phyloP scores from a whole-genome alignment of 2,329 filamentous ascomycete species.

The Calonectria fujianensis region DNA sequence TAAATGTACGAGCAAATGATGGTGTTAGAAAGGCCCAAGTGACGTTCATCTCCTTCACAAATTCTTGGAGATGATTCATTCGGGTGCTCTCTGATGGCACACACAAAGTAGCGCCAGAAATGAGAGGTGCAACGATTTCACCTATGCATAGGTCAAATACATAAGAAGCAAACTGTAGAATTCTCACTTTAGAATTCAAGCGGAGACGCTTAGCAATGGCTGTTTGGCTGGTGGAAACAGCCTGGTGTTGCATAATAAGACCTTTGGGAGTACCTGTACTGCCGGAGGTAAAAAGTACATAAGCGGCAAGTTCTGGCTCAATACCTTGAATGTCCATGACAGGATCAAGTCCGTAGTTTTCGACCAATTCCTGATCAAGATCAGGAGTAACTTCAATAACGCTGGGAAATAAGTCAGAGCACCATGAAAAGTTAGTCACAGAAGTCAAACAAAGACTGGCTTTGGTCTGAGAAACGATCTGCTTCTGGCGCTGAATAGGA shows the following conservation, averaged over 20 bases:
- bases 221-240: conserved; percentile 16
- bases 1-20: conserved; percentile 17
- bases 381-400: conserved; percentile 9
- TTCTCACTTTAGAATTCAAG: conserved; percentile 22
- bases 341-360: neutral
- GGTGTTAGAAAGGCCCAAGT: conserved; percentile 32
- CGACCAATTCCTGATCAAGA: conserved; percentile 6
- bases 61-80: conserved; percentile 22
- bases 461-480: conserved; percentile 4
- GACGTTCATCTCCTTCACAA: conserved; percentile 3
- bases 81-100: conserved; percentile 58
- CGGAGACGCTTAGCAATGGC: neutral
- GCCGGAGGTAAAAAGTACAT: conserved; percentile 73
- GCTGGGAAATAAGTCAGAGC: neutral
- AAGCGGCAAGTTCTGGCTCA: conserved; percentile 32
- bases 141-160: conserved; percentile 62
- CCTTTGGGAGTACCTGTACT: conserved; percentile 74
- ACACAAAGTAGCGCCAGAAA: conserved; percentile 62
- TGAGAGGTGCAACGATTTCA: conserved; percentile 62
- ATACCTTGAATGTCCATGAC: neutral
- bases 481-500: conserved; percentile 52
- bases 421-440: neutral
- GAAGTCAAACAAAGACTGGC: neutral
- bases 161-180: conserved; percentile 56
- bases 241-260: conserved; percentile 58